These are phyloP conservation scores for Hebeloma cylindrosporum DNA, from an alignment of 768 basidiomycete species.

Conservation along the genomic window DNA sequence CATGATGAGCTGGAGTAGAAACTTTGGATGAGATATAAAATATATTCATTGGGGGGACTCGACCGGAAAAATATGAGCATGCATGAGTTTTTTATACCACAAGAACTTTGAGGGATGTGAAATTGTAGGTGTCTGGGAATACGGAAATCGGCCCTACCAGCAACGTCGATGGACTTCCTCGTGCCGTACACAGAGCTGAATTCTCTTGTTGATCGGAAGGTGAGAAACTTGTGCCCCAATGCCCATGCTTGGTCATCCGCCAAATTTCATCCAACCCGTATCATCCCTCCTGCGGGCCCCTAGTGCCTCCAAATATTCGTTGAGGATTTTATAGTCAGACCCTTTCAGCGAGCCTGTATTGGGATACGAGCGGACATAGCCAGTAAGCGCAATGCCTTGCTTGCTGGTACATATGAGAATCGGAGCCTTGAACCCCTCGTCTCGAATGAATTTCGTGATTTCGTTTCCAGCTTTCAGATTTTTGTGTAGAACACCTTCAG, in stretches of 20 bases:
- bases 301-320: slow-evolving; percentile 11
- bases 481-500: background rate
- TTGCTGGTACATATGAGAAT: slow-evolving; percentile 10
- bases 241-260: too few species aligned
- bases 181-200: too few species aligned
- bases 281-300: slow-evolving; percentile 12
- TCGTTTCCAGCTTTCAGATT: slow-evolving; percentile 12
- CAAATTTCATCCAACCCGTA: slow-evolving; percentile 14
- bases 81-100: too few species aligned
- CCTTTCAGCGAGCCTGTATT: slow-evolving; percentile 9
- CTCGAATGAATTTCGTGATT: slow-evolving; percentile 13
- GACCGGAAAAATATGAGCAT: too few species aligned
- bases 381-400: slow-evolving; percentile 3
- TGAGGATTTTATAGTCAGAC: slow-evolving; percentile 7
- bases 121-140: too few species aligned
- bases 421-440: slow-evolving; percentile 10
- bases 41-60: too few species aligned
- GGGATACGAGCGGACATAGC: slow-evolving; percentile 8
- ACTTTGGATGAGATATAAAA: too few species aligned
- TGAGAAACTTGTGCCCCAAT: background rate
- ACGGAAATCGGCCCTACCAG: too few species aligned
- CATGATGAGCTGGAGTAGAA: too few species aligned
- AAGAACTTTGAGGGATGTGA: too few species aligned
- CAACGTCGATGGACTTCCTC: too few species aligned
- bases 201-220: too few species aligned